Conservation (phyloP, 2,329 filamentous ascomycete genomes). For the Xylariaceae sp. region DNA sequence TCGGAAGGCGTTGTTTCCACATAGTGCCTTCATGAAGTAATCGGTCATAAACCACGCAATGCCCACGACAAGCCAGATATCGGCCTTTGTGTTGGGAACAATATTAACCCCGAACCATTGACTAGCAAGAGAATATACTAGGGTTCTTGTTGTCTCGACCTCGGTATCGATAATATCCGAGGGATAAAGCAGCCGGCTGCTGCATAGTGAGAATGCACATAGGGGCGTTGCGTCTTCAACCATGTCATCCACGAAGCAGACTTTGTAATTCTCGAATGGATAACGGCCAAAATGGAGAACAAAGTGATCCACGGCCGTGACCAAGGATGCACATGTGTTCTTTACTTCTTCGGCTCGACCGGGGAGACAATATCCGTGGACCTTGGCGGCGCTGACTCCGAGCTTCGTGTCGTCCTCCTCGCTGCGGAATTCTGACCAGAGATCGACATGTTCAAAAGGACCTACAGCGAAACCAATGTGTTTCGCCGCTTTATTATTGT, state of each 20-base stretch:
- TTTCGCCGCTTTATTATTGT: slow-evolving; percentile 70
- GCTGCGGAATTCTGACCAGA: slow-evolving; percentile 78
- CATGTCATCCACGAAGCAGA: slow-evolving; percentile 92
- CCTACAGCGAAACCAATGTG: slow-evolving; percentile 93
- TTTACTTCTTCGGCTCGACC: slow-evolving; percentile 74
- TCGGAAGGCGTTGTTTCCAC: slow-evolving; percentile 90
- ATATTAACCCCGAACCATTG: slow-evolving; percentile 96
- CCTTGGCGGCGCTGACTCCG: slow-evolving; percentile 78
- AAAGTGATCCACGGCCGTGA: slow-evolving; percentile 85
- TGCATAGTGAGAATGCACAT: slow-evolving; percentile 82
- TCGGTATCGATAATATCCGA: slow-evolving; percentile 81
- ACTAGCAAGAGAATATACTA: slow-evolving; percentile 79
- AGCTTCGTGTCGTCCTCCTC: slow-evolving; percentile 90
- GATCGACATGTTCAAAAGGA: slow-evolving; percentile 88
- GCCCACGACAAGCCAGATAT: slow-evolving; percentile 85
- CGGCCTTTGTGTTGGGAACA: slow-evolving; percentile 71
- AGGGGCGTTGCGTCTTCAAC: slow-evolving; percentile 67
- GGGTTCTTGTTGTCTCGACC: slow-evolving; percentile 69
- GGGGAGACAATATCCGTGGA: slow-evolving; percentile 88
- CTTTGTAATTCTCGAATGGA: slow-evolving; percentile 85
- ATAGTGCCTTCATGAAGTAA: slow-evolving; percentile 81
- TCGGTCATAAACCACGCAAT: slow-evolving; percentile 95
- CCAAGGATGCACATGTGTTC: slow-evolving; percentile 80
- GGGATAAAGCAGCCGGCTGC: slow-evolving; percentile 77
- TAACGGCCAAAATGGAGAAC: slow-evolving; percentile 84